These are phyloP conservation scores for Calonectria crousiana DNA, from an alignment of 2,329 filamentous ascomycete species.

Conservation along the genomic window DNA sequence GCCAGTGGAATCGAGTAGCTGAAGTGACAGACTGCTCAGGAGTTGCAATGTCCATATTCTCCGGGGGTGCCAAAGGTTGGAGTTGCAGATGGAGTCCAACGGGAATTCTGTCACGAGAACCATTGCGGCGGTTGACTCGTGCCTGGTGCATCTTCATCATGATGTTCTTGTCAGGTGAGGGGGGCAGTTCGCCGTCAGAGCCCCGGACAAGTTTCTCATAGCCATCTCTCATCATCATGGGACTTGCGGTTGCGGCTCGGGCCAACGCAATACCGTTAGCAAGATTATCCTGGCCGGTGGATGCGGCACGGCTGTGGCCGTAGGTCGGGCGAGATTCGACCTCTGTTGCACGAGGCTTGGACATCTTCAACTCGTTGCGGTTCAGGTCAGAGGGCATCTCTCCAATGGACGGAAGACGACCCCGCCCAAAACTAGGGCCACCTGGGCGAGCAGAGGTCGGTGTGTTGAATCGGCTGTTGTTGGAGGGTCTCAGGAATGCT, in stretches of 20 bases:
- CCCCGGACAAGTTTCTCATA: conserved; percentile 51
- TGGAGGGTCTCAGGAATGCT: conserved; percentile 75
- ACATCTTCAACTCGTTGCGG: conserved; percentile 43
- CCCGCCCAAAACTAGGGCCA: conserved; percentile 70
- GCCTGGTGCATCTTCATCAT: conserved; percentile 71
- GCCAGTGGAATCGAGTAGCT: conserved; percentile 68
- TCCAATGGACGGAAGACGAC: conserved; percentile 82
- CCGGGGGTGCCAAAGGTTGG: conserved; percentile 65
- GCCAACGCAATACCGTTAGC: conserved; percentile 62
- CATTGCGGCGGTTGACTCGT: conserved; percentile 71
- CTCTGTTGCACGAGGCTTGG: conserved; percentile 38
- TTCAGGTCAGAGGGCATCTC: conserved; percentile 60
- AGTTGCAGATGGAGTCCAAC: conserved; percentile 76
- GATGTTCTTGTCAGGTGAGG: conserved; percentile 72
- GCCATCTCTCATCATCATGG: conserved; percentile 70
- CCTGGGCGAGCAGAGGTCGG: conserved; percentile 73
- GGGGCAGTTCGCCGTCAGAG: conserved; percentile 61
- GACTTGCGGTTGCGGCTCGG: conserved; percentile 76
- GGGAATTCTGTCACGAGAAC: conserved; percentile 83
- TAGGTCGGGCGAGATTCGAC: conserved; percentile 46
- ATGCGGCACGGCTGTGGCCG: conserved; percentile 51
- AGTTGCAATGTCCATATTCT: conserved; percentile 66
- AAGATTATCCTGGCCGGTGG: conserved; percentile 58
- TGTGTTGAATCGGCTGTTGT: conserved; percentile 77
- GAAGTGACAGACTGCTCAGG: conserved; percentile 68